These are phyloP conservation scores for Leccinum sublutescens DNA, from an alignment of 768 basidiomycete species.

Conservation along the genomic window DNA sequence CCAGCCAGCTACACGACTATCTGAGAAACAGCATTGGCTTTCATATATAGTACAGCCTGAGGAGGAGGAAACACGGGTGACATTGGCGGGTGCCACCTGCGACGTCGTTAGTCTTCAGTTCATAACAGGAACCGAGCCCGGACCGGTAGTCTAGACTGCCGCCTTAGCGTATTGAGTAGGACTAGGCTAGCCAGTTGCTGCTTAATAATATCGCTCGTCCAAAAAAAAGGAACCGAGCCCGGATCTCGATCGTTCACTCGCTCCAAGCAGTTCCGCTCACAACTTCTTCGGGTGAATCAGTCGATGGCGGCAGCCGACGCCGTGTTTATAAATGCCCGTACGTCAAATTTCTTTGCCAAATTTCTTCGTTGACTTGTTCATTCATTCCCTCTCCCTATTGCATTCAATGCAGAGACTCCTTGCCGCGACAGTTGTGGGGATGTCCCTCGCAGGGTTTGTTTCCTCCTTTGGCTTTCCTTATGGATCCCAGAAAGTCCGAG, in stretches of 20 bases:
- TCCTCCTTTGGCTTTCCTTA: constrained; percentile 62
- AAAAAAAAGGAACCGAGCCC: background rate
- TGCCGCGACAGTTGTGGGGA: constrained; percentile 23
- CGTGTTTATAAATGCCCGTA: constrained; percentile 19
- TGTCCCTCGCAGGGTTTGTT: constrained; percentile 30
- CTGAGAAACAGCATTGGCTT: background rate
- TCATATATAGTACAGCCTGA: background rate
- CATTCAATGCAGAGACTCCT: constrained; percentile 20
- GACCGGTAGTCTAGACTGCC: too few relatives aligned
- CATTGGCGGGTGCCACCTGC: too few relatives aligned
- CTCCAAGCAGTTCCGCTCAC: background rate
- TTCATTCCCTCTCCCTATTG: constrained; percentile 52
- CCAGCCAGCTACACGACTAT: background rate
- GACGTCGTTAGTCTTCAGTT: background rate
- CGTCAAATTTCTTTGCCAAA: background rate
- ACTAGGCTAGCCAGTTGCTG: too few relatives aligned
- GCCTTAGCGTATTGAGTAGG: too few relatives aligned
- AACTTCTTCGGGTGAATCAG: background rate
- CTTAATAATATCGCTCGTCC: too few relatives aligned
- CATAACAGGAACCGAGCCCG: background rate
- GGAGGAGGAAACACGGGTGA: background rate
- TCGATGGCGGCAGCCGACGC: background rate
- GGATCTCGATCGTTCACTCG: background rate
- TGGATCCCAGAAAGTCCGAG: constrained; percentile 70
- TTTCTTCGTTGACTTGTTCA: background rate